Conservation (phyloP, 768 basidiomycete species). For the Collybia sordida region DNA sequence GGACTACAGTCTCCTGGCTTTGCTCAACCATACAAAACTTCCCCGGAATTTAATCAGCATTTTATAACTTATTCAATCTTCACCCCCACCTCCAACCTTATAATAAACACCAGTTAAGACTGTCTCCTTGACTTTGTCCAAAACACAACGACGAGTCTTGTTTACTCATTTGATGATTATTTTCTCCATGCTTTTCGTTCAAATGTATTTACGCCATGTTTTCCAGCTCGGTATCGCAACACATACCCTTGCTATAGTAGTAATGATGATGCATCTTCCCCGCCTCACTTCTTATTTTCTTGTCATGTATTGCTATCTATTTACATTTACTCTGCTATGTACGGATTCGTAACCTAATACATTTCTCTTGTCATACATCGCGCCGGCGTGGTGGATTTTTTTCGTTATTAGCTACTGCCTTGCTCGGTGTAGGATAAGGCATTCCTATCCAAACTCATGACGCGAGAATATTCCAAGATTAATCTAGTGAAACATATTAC, state of each 20-base stretch:
- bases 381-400: too few species aligned
- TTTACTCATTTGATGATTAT: background rate
- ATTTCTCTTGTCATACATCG: background rate
- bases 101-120: background rate
- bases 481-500: slow-evolving; percentile 6
- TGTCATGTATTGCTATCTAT: background rate
- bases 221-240: too few species aligned
- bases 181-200: background rate
- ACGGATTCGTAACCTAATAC: background rate
- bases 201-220: too few species aligned
- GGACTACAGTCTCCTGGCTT: background rate
- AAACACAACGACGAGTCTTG: too few species aligned
- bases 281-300: background rate
- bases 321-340: background rate
- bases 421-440: slow-evolving; percentile 11
- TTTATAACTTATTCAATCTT: slow-evolving; percentile 5
- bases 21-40: background rate
- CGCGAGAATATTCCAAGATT: slow-evolving; percentile 19
- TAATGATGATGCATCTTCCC: background rate
- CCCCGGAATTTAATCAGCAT: background rate
- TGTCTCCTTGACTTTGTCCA: too few species aligned
- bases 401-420: too few species aligned
- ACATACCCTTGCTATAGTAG: background rate
- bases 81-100: background rate
- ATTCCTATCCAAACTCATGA: slow-evolving; percentile 19